Percentiles rank a stretch among this genome's conserved stretches.
Evolutionary conservation across 2,329 filamentous ascomycete genomes (phyloP).

Genomic region (Cladosporium sp.): DNA sequence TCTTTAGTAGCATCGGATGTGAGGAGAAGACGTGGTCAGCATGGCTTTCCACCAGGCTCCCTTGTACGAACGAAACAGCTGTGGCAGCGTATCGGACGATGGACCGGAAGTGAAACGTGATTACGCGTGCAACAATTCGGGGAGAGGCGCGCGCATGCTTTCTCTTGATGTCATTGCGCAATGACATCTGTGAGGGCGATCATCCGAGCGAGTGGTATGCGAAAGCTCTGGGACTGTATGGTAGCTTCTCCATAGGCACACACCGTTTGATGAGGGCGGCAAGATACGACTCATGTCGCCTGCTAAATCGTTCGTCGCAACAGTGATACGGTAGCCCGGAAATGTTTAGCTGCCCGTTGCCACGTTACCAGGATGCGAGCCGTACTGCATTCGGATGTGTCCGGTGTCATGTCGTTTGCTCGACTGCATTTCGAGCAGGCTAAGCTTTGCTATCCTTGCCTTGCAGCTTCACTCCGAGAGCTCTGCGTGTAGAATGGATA

Average conservation of each 20-base stretch:
- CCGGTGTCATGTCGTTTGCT: too few relatives aligned
- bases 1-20: constrained; percentile 5
- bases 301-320: background rate
- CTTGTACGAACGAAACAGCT: background rate
- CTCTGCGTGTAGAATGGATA: too few relatives aligned
- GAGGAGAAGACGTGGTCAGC: background rate
- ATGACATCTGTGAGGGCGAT: background rate
- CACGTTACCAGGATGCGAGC: background rate
- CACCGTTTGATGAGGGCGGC: background rate
- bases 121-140: constrained; percentile 3
- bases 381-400: background rate
- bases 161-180: constrained; percentile 5
- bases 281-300: background rate
- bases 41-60: background rate
- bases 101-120: constrained; percentile 9
- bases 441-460: too few relatives aligned
- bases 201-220: background rate
- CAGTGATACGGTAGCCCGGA: background rate
- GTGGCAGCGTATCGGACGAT: background rate
- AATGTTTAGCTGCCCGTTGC: background rate
- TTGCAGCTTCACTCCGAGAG: too few relatives aligned
- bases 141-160: background rate
- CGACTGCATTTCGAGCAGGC: too few relatives aligned
- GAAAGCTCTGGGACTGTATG: constrained; percentile 5
- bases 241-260: background rate